These are phyloP conservation scores for Colletotrichum sp. DNA, from an alignment of 2,329 filamentous ascomycete genomes.

Conservation along the genomic window DNA sequence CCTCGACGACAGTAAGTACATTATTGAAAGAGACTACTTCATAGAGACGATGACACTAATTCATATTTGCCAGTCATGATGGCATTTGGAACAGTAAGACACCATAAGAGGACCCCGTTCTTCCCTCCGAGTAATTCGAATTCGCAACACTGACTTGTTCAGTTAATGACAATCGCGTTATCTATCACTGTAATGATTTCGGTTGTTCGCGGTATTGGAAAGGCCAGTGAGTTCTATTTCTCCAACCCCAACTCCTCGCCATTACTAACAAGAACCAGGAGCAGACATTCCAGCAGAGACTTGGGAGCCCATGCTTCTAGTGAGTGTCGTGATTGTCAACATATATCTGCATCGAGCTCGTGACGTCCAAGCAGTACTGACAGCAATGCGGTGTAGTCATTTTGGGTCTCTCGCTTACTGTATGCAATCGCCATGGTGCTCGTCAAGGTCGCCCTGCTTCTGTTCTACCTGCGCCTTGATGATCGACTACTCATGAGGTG, in stretches of 20 bases:
- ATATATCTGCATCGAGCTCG: not conserved
- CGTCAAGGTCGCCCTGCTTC: not conserved
- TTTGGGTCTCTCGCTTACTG: not conserved
- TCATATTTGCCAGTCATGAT: not conserved
- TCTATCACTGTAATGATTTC: not conserved
- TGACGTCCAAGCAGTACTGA: not conserved
- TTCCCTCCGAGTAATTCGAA: not conserved
- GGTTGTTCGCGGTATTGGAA: not conserved
- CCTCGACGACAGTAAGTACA: not conserved
- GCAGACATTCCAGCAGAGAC: not conserved
- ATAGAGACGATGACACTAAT: not conserved
- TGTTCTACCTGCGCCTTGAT: constrained; percentile 3
- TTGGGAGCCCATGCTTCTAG: not conserved
- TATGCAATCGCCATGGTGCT: not conserved
- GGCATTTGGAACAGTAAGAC: not conserved
- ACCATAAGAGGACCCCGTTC: not conserved
- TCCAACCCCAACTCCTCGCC: not conserved
- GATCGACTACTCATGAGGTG: constrained; percentile 1
- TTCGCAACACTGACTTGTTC: not conserved
- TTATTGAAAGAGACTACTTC: not conserved
- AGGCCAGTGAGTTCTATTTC: not conserved
- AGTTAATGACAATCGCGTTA: not conserved
- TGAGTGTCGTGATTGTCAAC: not conserved
- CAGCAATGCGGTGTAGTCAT: not conserved
- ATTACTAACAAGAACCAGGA: not conserved